Evolutionary conservation across 306 rosid genomes (phyloP).

Genomic region (Quercus engelmannii): DNA sequence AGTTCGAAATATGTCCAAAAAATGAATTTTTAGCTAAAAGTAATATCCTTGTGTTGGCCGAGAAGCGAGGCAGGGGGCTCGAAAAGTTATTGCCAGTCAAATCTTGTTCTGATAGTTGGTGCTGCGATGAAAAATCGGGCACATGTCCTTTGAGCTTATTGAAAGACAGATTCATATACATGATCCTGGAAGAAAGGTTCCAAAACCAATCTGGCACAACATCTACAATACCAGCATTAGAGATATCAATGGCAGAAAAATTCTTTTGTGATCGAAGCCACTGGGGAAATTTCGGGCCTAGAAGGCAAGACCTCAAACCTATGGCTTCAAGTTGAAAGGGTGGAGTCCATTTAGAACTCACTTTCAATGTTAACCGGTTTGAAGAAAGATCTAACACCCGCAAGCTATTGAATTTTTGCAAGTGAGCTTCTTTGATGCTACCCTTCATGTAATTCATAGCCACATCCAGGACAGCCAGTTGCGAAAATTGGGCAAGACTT

Average conservation of each 20-base stretch:
- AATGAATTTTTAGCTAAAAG: not conserved
- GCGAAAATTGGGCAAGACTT: not conserved
- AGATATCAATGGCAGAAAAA: slow-evolving; percentile 2
- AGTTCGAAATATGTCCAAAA: not conserved
- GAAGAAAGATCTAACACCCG: slow-evolving; percentile 12
- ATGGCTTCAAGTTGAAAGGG: slow-evolving; percentile 17
- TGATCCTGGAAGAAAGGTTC: not conserved
- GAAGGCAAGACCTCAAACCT: not conserved
- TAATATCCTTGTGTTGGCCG: not conserved
- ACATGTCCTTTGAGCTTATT: not conserved
- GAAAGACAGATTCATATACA: not conserved
- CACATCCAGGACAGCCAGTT: slow-evolving; percentile 6
- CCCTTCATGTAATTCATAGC: not conserved
- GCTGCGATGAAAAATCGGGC: not conserved
- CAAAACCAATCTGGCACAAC: slow-evolving; percentile 27
- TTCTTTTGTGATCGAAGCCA: slow-evolving; percentile 22
- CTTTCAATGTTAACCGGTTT: not conserved
- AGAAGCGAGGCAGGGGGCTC: slow-evolving; percentile 14
- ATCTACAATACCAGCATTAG: not conserved
- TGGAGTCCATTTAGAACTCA: slow-evolving; percentile 14
- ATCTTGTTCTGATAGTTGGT: not conserved
- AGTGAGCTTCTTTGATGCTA: not conserved
- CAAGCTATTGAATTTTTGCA: not conserved
- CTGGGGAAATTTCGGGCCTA: slow-evolving; percentile 18
- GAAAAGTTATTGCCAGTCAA: not conserved